These are phyloP conservation scores for Porpolomopsis calyptriformis DNA, from an alignment of 768 basidiomycete genomes.

Conservation along the genomic window DNA sequence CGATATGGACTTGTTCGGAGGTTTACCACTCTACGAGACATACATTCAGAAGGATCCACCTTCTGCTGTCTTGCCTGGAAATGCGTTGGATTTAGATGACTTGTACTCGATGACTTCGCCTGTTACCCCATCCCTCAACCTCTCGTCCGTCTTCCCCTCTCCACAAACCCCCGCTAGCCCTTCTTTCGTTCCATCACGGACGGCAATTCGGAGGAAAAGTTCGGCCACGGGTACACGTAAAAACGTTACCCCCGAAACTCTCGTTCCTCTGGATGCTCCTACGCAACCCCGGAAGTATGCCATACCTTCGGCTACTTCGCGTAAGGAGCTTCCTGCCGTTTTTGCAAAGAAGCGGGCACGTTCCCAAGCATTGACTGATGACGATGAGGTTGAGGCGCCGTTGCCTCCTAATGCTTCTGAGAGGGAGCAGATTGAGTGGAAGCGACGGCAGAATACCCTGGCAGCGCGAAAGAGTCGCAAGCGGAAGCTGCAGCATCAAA, in stretches of 20 bases:
- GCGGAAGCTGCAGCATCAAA: constrained; percentile 62
- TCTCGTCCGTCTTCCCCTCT: constrained; percentile 6
- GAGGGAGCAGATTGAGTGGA: constrained; percentile 64
- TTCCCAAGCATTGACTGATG: constrained; percentile 35
- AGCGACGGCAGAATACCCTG: constrained; percentile 76
- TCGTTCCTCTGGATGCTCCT: constrained; percentile 68
- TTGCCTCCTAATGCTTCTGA: constrained; percentile 33
- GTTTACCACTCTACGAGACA: constrained; percentile 18
- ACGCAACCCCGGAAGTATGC: constrained; percentile 70
- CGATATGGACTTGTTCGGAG: constrained; percentile 8
- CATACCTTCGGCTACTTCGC: constrained; percentile 63
- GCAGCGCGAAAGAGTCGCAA: constrained; percentile 76
- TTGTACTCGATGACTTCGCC: constrained; percentile 9
- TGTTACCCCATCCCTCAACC: constrained; percentile 6
- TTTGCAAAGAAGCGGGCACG: constrained; percentile 56
- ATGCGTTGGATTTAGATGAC: neutral
- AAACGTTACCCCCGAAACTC: constrained; percentile 50
- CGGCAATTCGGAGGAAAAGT: constrained; percentile 23
- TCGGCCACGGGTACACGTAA: constrained; percentile 60
- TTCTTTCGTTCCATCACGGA: constrained; percentile 1
- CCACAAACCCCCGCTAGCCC: constrained; percentile 1
- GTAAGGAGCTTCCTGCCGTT: constrained; percentile 66
- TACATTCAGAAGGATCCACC: neutral
- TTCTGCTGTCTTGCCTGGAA: neutral
- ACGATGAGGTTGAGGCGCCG: constrained; percentile 34